Percentiles rank a stretch among this genome's conserved stretches.
phyloP scores from a whole-genome alignment of 2,329 filamentous ascomycete genomes.

The Colletotrichum spinosum region DNA sequence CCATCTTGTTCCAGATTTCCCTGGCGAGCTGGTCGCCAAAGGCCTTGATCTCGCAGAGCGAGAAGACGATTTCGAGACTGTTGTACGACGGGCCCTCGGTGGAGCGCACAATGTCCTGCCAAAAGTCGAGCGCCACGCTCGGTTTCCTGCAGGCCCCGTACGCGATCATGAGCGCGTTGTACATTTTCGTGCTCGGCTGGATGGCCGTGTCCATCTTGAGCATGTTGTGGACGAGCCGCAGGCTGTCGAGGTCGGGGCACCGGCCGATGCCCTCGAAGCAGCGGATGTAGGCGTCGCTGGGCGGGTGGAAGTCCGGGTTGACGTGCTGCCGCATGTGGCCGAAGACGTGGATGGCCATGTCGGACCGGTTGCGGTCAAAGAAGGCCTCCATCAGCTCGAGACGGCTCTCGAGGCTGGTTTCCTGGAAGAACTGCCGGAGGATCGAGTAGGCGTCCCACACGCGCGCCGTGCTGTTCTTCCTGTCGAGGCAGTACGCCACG shows the following conservation, averaged over 20 bases:
- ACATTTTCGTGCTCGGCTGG: constrained; percentile 78
- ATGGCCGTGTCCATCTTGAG: constrained; percentile 91
- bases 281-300: constrained; percentile 78
- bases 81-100: constrained; percentile 88
- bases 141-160: constrained; percentile 78
- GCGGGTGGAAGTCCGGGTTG: constrained; percentile 73
- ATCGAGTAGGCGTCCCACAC: constrained; percentile 75
- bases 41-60: constrained; percentile 75
- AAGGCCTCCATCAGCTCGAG: constrained; percentile 84
- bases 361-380: constrained; percentile 79
- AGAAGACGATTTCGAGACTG: constrained; percentile 84
- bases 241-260: constrained; percentile 59
- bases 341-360: constrained; percentile 89
- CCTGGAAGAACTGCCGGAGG: constrained; percentile 73
- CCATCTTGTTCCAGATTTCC: constrained; percentile 77
- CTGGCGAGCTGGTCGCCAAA: constrained; percentile 70
- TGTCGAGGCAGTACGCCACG: constrained; percentile 75
- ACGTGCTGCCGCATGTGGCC: constrained; percentile 91
- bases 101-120: constrained; percentile 84
- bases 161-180: constrained; percentile 89
- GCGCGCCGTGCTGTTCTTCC: constrained; percentile 69
- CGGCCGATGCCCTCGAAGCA: constrained; percentile 81
- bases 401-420: constrained; percentile 74
- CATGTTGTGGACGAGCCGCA: constrained; percentile 89
- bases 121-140: constrained; percentile 78